A percentile compares a stretch with the other conserved stretches of the same genome.
Evolutionary conservation across 164 flowering plant genomes (phyloP).

Genomic region (Annona cherimola): DNA sequence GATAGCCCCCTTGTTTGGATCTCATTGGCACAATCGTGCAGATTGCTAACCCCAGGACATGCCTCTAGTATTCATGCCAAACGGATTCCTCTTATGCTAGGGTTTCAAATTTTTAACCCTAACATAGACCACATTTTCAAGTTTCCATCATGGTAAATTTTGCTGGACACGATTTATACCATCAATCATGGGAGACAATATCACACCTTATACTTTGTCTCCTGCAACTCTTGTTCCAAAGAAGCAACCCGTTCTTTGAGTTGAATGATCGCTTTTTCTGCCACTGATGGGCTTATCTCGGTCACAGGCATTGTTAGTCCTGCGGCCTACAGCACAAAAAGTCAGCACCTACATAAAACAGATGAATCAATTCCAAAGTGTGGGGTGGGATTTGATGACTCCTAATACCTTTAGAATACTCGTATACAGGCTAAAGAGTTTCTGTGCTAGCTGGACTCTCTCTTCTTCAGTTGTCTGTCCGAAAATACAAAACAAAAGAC

Average conservation of each 20-base stretch:
- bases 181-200: not conserved
- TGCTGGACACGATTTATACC: not conserved
- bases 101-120: not conserved
- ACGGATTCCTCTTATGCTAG: not conserved
- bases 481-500: not conserved
- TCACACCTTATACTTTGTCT: constrained; percentile 58
- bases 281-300: constrained; percentile 41
- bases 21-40: not conserved
- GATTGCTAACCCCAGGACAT: not conserved
- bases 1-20: not conserved
- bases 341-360: not conserved
- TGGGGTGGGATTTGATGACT: not conserved
- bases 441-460: constrained; percentile 70
- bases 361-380: not conserved
- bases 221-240: constrained; percentile 56
- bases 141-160: not conserved
- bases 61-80: no score
- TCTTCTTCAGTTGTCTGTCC: constrained; percentile 77
- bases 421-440: constrained; percentile 60
- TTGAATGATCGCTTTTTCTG: constrained; percentile 70
- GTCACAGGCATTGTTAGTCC: constrained; percentile 54
- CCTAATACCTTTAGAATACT: constrained; percentile 67
- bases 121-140: not conserved
- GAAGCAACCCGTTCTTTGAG: constrained; percentile 42
- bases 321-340: constrained; percentile 52